Percentiles rank a stretch among this genome's conserved stretches.
Evolutionary conservation across 495 filamentous ascomycete species (phyloP).

Genomic region (Letharia columbiana): DNA sequence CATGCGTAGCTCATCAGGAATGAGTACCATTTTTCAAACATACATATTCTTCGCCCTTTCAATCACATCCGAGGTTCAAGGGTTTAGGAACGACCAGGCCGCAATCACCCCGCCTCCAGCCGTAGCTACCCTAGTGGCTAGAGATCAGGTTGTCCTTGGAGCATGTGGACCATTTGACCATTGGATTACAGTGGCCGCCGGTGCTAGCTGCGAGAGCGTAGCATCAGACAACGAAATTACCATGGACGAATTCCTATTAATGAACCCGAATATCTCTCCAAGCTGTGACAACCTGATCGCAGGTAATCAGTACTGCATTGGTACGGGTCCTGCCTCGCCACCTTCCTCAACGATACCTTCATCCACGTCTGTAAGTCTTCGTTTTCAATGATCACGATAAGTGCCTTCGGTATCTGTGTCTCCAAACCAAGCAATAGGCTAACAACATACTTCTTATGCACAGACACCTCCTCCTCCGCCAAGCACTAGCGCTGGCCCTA

Average conservation of each 20-base stretch:
- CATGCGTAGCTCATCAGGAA: neutral
- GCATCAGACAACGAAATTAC: neutral
- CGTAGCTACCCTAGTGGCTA: neutral
- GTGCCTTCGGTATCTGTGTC: too few relatives aligned
- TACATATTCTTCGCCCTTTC: neutral
- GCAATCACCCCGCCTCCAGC: neutral
- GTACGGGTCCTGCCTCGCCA: too few relatives aligned
- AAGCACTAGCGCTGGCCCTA: too few relatives aligned
- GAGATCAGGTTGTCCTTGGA: neutral
- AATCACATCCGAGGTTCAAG: neutral
- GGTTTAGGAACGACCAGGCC: neutral
- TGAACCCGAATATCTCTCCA: neutral
- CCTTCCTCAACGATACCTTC: too few relatives aligned
- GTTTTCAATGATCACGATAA: too few relatives aligned
- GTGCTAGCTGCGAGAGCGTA: neutral
- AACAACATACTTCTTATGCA: neutral
- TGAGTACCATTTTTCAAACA: neutral
- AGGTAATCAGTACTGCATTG: neutral
- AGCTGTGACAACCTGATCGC: neutral
- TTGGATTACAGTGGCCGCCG: neutral
- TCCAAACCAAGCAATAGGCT: neutral
- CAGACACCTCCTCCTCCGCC: neutral
- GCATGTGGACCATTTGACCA: neutral
- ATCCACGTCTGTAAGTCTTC: too few relatives aligned
- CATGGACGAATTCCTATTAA: neutral